phyloP scores from a whole-genome alignment of 441 rosid genomes.

The Caryocar brasiliense region DNA sequence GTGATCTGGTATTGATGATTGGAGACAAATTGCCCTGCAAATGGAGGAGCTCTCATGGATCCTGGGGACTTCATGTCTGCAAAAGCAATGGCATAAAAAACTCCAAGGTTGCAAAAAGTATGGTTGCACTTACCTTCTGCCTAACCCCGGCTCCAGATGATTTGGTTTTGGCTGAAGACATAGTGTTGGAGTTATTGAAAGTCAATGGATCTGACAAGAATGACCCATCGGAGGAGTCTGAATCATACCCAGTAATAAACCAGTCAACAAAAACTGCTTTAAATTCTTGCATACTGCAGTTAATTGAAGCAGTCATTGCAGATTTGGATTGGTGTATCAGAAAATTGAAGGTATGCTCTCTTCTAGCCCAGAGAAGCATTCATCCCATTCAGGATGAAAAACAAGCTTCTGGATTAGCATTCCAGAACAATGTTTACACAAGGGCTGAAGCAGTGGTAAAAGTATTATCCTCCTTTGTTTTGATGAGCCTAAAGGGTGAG shows the following conservation, averaged over 20 bases:
- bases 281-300: slow-evolving; percentile 45
- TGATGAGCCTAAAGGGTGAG: slow-evolving; percentile 65
- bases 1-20: slow-evolving; percentile 39
- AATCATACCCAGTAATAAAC: slow-evolving; percentile 41
- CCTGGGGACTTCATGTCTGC: slow-evolving; percentile 52
- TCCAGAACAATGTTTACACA: slow-evolving; percentile 47
- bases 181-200: slow-evolving; percentile 42
- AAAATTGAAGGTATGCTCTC: slow-evolving; percentile 36
- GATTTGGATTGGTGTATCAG: slow-evolving; percentile 61
- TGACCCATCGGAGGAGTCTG: slow-evolving; percentile 24
- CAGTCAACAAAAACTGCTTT: slow-evolving; percentile 34
- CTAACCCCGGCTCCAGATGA: slow-evolving; percentile 49
- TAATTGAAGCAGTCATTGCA: slow-evolving; percentile 33
- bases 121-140: slow-evolving; percentile 39
- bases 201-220: slow-evolving; percentile 27
- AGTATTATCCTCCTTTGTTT: slow-evolving; percentile 55
- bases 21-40: slow-evolving; percentile 41
- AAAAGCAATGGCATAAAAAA: slow-evolving; percentile 35
- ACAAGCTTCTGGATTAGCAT: slow-evolving; percentile 22
- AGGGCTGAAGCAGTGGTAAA: slow-evolving; percentile 50
- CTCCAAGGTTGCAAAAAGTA: slow-evolving; percentile 37
- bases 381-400: slow-evolving; percentile 26
- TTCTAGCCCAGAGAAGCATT: slow-evolving; percentile 29
- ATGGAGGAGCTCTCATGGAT: slow-evolving; percentile 47
- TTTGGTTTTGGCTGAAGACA: slow-evolving; percentile 34